Evolutionary conservation across 352 stramenopile genomes (phyloP).

Genomic region (Peronosclerospora sorghi): DNA sequence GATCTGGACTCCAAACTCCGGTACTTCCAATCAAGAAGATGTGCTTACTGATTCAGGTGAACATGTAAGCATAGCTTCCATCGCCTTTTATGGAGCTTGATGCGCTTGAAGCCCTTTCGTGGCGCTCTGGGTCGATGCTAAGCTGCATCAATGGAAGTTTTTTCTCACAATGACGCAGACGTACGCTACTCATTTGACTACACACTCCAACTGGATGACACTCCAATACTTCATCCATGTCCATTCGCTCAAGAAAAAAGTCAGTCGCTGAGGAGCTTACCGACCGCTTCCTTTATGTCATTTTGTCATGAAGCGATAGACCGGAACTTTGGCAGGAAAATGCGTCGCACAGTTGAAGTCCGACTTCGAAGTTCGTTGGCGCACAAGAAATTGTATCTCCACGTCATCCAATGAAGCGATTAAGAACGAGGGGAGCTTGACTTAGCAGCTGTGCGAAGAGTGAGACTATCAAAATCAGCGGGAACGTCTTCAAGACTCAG

Average conservation of each 20-base stretch:
- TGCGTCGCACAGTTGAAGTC: constrained; percentile 58
- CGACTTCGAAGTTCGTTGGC: constrained; percentile 54
- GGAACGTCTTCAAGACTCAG: constrained; percentile 33
- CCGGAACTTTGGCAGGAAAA: constrained; percentile 36
- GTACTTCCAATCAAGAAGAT: too few relatives aligned
- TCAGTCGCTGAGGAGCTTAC: constrained; percentile 20
- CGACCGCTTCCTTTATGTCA: constrained; percentile 9
- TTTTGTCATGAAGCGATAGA: constrained; percentile 5
- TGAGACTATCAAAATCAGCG: constrained; percentile 5
- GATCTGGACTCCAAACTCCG: too few relatives aligned
- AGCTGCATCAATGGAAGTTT: constrained; percentile 61
- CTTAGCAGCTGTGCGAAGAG: constrained; percentile 1
- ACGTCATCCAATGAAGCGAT: constrained; percentile 53
- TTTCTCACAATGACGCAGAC: constrained; percentile 52
- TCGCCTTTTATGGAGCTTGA: constrained; percentile 9
- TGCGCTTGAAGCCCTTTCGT: constrained; percentile 9
- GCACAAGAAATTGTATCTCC: constrained; percentile 61
- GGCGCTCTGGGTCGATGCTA: constrained; percentile 37
- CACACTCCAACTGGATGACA: constrained; percentile 46
- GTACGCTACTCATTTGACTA: constrained; percentile 65
- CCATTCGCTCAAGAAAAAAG: constrained; percentile 68
- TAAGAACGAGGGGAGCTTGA: constrained; percentile 14
- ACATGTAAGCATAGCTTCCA: constrained; percentile 6
- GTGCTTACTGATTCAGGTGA: too few relatives aligned
- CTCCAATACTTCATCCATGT: constrained; percentile 53